Evolutionary conservation across 1,139 yeast species (phyloP).

Genomic region (Blastobotrys ciferrii): DNA sequence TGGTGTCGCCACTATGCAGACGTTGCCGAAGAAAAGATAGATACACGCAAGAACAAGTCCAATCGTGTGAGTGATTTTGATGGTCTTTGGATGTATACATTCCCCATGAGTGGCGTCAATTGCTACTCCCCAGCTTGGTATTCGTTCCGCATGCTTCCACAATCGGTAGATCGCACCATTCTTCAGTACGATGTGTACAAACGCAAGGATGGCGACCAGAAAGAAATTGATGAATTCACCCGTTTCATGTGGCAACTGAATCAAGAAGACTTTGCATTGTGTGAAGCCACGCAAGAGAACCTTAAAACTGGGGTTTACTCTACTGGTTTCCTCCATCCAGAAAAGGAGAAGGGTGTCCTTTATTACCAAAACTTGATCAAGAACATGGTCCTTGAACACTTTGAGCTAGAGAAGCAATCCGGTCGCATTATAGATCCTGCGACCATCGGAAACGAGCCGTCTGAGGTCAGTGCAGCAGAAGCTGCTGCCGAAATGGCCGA

Average conservation of each 20-base stretch:
- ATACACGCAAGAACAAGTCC: slow-evolving; percentile 5
- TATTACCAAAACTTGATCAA: slow-evolving; percentile 11
- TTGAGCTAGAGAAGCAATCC: slow-evolving; percentile 9
- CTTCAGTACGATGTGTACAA: slow-evolving; percentile 14
- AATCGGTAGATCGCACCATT: slow-evolving; percentile 8
- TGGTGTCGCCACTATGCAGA: slow-evolving; percentile 17
- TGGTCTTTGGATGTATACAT: slow-evolving; percentile 17
- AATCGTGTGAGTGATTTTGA: slow-evolving; percentile 9
- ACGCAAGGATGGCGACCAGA: slow-evolving; percentile 10
- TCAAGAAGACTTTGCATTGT: slow-evolving; percentile 14
- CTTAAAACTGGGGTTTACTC: slow-evolving; percentile 13
- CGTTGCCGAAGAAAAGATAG: slow-evolving; percentile 7
- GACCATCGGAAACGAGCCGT: slow-evolving; percentile 5
- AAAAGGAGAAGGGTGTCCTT: slow-evolving; percentile 15
- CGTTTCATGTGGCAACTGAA: slow-evolving; percentile 16
- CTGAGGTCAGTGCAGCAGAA: background rate
- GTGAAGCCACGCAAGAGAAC: slow-evolving; percentile 15
- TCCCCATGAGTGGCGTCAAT: slow-evolving; percentile 17
- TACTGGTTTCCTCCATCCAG: slow-evolving; percentile 15
- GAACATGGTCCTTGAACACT: slow-evolving; percentile 13
- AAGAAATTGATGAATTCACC: slow-evolving; percentile 11
- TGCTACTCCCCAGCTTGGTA: slow-evolving; percentile 18
- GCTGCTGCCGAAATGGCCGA: background rate
- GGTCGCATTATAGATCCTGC: slow-evolving; percentile 14
- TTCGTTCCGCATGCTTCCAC: slow-evolving; percentile 13